Base-by-base conservation (phyloP, 441 rosid genomes). In the Arabidopsis hybrid region DNA sequence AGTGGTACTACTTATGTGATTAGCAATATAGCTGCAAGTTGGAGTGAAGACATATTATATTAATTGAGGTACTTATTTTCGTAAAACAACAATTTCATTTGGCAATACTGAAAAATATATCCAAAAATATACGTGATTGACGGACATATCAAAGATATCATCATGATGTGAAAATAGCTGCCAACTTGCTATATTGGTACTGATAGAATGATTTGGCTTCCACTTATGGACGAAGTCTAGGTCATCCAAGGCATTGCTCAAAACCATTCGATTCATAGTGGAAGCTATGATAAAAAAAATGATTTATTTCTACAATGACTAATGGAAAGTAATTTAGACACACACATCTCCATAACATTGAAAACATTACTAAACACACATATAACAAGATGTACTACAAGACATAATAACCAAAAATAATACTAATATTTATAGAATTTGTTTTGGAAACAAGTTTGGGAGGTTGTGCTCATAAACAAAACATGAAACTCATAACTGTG, bases 141-240 rank as follows among this genome's bases (percentile, higher is more conserved):
- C 26, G 63, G 69, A 53, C 39, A 40, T 62, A 10, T 61, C 10
- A 18, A 9, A 18, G 12, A n/a, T 21, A 63, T 63, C 64, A 65
- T 73, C 59, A 73, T 46, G 57, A 63, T 72, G 45, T 45, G 31
- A 13, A 66, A 46, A 60, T 35, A 29, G 73, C 47, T 47, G 12
- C 8, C 51, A 52, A 26, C 38, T 42, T 29, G 51, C 21, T 21
- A 21, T 21, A 21, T 21, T 21, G 26, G 26, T 21, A 21, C 26
- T 21, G 11, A 65, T 73, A 35, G 26, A 65, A 46, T 65, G 77
- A 56, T 65, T 46, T 65, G 12, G 6, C 52, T 65, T 47, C 77
- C 42, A 65, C 66, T 65, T 73, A 26, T 53, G 40, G 77, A 73
- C 11, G 32, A 64, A 21, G 26, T 73, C 47, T 47, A 65, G 72